These are phyloP conservation scores for Fistulifera pelliculosa DNA, from an alignment of 108 stramenopile genomes.

Conservation along the genomic window DNA sequence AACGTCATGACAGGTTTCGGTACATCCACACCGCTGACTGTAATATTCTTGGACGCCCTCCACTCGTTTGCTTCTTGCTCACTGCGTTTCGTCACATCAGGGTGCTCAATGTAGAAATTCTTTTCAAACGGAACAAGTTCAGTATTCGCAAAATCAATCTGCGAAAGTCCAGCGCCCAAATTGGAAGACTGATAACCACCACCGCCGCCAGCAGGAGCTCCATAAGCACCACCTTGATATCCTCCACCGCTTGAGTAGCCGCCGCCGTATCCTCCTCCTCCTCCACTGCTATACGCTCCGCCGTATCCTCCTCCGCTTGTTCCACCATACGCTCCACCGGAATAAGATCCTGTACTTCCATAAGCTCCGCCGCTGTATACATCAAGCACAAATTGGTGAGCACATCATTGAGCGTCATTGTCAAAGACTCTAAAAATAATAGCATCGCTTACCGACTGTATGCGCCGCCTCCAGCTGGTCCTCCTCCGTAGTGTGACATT, in stretches of 20 bases:
- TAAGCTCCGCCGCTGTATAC: too few species aligned
- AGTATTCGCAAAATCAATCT: slow-evolving; percentile 76
- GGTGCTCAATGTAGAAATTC: slow-evolving; percentile 99
- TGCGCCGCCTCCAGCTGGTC: background rate
- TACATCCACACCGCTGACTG: slow-evolving; percentile 75
- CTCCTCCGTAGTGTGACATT: slow-evolving; percentile 4
- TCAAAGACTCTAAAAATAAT: too few species aligned
- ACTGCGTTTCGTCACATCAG: slow-evolving; percentile 82
- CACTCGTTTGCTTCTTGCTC: slow-evolving; percentile 82
- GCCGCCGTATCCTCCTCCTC: slow-evolving; percentile 16
- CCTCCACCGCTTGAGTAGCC: slow-evolving; percentile 24
- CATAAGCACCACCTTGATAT: slow-evolving; percentile 3
- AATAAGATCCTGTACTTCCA: too few species aligned
- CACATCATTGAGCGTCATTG: too few species aligned
- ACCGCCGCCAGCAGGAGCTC: slow-evolving; percentile 20
- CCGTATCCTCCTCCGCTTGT: slow-evolving; percentile 11
- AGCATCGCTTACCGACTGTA: too few species aligned
- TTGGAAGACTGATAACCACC: slow-evolving; percentile 36
- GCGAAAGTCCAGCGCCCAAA: slow-evolving; percentile 52
- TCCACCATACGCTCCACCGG: too few species aligned
- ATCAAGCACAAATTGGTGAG: too few species aligned
- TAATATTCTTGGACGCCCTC: slow-evolving; percentile 83
- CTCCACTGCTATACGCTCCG: slow-evolving; percentile 10
- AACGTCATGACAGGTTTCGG: slow-evolving; percentile 96
- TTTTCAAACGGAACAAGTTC: slow-evolving; percentile 92